These are phyloP conservation scores for Brettanomyces anomalus DNA, from an alignment of 805 yeast species.

Conservation along the genomic window DNA sequence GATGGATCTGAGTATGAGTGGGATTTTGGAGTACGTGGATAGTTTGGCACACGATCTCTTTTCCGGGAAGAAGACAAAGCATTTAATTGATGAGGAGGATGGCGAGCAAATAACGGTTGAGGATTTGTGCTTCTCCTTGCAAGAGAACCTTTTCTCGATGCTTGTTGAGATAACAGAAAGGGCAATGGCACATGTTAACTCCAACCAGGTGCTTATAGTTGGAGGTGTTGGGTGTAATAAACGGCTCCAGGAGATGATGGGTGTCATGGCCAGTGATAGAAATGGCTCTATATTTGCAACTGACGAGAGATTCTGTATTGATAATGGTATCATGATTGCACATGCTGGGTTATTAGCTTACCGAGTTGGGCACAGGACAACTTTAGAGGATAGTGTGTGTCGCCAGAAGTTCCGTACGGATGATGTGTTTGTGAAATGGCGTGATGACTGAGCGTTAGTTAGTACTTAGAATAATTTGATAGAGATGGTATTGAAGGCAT, in stretches of 20 bases:
- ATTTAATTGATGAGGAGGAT: conserved; percentile 27
- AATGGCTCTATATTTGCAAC: conserved; percentile 89
- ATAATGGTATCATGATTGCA: conserved; percentile 98
- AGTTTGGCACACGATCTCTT: conserved; percentile 67
- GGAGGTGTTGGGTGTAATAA: conserved; percentile 99
- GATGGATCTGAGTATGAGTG: conserved; percentile 96
- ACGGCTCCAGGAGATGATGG: conserved; percentile 93
- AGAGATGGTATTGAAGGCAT: too few species aligned
- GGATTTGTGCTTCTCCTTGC: conserved; percentile 88
- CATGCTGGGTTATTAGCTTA: conserved; percentile 89
- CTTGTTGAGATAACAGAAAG: conserved; percentile 95
- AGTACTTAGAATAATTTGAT: neutral
- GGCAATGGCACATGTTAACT: conserved; percentile 95
- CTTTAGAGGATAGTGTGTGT: conserved; percentile 66
- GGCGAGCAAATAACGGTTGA: conserved; percentile 61
- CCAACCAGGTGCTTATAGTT: conserved; percentile 84
- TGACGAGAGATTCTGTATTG: conserved; percentile 94
- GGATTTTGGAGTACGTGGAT: conserved; percentile 82
- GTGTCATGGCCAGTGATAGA: conserved; percentile 82
- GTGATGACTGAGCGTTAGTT: conserved; percentile 53
- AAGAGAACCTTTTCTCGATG: conserved; percentile 92
- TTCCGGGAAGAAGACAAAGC: conserved; percentile 33
- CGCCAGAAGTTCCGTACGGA: conserved; percentile 93
- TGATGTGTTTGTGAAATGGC: conserved; percentile 85
- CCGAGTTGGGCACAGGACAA: conserved; percentile 66